Evolutionary conservation across 805 yeast genomes (phyloP).

Genomic region (Zygotorulaspora danielsina): DNA sequence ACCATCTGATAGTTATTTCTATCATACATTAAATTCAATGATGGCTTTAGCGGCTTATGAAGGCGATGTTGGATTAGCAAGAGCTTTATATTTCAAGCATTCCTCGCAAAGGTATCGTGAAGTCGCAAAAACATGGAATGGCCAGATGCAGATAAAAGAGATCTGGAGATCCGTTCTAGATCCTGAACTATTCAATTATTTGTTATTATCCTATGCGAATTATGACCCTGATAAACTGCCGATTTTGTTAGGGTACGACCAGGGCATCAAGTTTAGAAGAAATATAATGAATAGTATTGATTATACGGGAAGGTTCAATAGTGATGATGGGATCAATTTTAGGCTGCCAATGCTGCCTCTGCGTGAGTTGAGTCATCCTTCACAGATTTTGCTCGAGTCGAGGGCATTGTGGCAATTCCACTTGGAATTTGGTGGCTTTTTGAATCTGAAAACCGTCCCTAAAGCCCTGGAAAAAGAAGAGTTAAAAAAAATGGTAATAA

Average conservation of each 20-base stretch:
- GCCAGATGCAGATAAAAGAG: constrained; percentile 4
- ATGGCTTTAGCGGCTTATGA: constrained; percentile 72
- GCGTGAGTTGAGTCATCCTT: constrained; percentile 36
- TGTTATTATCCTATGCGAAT: constrained; percentile 49
- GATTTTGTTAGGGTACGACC: constrained; percentile 39
- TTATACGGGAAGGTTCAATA: constrained; percentile 31
- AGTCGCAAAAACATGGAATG: constrained; percentile 9
- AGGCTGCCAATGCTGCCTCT: constrained; percentile 68
- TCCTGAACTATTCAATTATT: constrained; percentile 42
- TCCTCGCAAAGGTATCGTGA: constrained; percentile 33
- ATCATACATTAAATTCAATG: constrained; percentile 48
- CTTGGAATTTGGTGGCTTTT: constrained; percentile 30
- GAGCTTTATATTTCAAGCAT: constrained; percentile 59
- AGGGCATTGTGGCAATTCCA: constrained; percentile 60
- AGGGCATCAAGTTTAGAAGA: constrained; percentile 45
- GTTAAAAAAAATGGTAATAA: constrained; percentile 34
- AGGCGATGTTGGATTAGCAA: constrained; percentile 67
- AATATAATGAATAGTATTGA: constrained; percentile 44
- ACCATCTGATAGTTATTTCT: constrained; percentile 8
- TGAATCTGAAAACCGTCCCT: constrained; percentile 44
- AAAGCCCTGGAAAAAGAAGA: constrained; percentile 41
- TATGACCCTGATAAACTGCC: constrained; percentile 33
- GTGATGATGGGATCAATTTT: constrained; percentile 17
- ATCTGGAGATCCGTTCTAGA: constrained; percentile 33
- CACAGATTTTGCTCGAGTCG: constrained; percentile 64